phyloP scores from a whole-genome alignment of 2,329 filamentous ascomycete species.

The Diplodia seriata region DNA sequence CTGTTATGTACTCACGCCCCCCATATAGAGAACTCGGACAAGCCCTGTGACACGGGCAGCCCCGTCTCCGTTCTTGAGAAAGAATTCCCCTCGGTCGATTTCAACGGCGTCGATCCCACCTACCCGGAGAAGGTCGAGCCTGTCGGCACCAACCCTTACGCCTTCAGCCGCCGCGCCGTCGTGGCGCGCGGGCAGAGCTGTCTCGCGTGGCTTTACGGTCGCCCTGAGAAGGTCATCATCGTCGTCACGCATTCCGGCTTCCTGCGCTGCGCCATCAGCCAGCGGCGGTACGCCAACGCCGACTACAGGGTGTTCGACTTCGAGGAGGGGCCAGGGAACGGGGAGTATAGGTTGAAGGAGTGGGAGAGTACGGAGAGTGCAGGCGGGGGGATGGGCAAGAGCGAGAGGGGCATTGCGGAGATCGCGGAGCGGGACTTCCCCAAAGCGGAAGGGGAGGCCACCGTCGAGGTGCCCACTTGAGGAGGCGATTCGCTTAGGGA shows the following conservation, averaged over 20 bases:
- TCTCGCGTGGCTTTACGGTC: conserved; percentile 58
- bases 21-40: conserved; percentile 51
- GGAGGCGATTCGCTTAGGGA: neutral
- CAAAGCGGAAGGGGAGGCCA: conserved; percentile 29
- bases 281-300: conserved; percentile 61
- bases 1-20: neutral
- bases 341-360: conserved; percentile 51
- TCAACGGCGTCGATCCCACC: conserved; percentile 62
- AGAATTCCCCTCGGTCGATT: conserved; percentile 65
- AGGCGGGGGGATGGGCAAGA: conserved; percentile 61
- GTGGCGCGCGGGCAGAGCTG: conserved; percentile 61
- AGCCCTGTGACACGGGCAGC: conserved; percentile 68
- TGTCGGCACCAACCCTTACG: conserved; percentile 53
- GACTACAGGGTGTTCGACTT: conserved; percentile 71
- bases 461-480: conserved; percentile 17
- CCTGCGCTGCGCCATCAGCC: conserved; percentile 63
- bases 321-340: conserved; percentile 46
- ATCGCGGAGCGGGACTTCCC: conserved; percentile 39
- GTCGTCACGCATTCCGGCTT: conserved; percentile 72
- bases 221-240: conserved; percentile 67
- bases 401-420: conserved; percentile 46
- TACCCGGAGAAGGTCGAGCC: conserved; percentile 65
- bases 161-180: conserved; percentile 61
- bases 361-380: conserved; percentile 58
- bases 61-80: conserved; percentile 52